These are phyloP conservation scores for Vitis hybrid DNA, from an alignment of 177 flowering plant species.

Conservation along the genomic window DNA sequence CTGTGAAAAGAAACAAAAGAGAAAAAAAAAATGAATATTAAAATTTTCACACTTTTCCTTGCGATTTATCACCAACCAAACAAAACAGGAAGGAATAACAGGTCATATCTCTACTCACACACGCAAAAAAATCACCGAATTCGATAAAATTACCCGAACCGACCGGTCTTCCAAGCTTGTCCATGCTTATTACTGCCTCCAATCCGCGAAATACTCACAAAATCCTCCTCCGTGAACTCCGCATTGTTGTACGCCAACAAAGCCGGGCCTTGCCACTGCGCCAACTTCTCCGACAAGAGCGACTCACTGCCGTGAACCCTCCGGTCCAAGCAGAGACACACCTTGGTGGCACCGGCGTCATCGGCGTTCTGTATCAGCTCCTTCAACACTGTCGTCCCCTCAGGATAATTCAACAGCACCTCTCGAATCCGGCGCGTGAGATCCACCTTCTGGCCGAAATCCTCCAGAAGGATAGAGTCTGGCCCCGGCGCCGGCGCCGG, in stretches of 20 bases:
- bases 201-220: conserved; percentile 80
- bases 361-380: conserved; percentile 97
- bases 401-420: conserved; percentile 86
- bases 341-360: conserved; percentile 90
- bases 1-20: not conserved
- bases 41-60: no score
- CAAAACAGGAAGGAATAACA: no score
- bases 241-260: conserved; percentile 82
- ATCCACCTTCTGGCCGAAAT: conserved; percentile 97
- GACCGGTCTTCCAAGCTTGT: conserved; percentile 93
- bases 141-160: conserved; percentile 64
- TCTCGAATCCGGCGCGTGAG: conserved; percentile 92
- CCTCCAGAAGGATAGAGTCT: conserved; percentile 63
- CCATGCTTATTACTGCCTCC: conserved; percentile 84
- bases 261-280: conserved; percentile 90
- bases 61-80: no score
- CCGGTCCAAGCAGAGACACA: conserved; percentile 82
- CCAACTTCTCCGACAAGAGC: conserved; percentile 51
- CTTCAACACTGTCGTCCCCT: conserved; percentile 88
- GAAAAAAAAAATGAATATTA: not conserved
- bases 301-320: conserved; percentile 55
- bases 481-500: conserved; percentile 11
- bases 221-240: conserved; percentile 85
- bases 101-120: not conserved
- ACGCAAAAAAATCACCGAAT: not conserved